phyloP scores from a whole-genome alignment of 345 rosid species.

The Citrus cavaleriei region DNA sequence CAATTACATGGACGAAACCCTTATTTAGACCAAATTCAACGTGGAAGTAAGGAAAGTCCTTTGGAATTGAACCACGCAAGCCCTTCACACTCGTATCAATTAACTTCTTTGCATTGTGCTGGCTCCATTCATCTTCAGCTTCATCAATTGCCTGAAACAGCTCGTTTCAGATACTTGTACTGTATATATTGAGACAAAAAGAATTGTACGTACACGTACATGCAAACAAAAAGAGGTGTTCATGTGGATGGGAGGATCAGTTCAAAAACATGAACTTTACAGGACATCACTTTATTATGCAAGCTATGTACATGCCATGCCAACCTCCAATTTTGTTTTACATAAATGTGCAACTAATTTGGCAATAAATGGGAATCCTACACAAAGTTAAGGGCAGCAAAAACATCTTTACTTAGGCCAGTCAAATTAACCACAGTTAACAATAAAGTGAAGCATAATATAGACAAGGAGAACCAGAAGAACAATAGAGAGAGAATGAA shows the following conservation, averaged over 20 bases:
- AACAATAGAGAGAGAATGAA: neutral
- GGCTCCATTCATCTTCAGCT: conserved; percentile 99
- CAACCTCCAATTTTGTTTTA: neutral
- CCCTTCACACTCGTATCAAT: conserved; percentile 90
- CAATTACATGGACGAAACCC: conserved; percentile 96
- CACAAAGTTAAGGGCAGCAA: neutral
- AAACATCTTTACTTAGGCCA: neutral
- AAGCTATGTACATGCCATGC: neutral
- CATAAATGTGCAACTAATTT: neutral
- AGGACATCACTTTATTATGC: neutral
- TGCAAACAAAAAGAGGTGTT: neutral
- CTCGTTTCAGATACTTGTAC: neutral
- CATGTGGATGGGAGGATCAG: neutral
- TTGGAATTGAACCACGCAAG: conserved; percentile 75
- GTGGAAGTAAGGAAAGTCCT: conserved; percentile 90
- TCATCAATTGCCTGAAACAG: conserved; percentile 77
- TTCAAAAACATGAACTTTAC: neutral
- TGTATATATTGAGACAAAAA: neutral
- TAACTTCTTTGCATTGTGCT: conserved; percentile 89
- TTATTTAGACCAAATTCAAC: conserved; percentile 80
- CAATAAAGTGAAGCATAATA: neutral
- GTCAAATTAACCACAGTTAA: neutral
- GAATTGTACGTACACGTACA: neutral
- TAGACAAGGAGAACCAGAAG: conserved; percentile 5
- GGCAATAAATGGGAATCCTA: neutral